These are phyloP conservation scores for Colletotrichum noveboracense DNA, from an alignment of 2,329 filamentous ascomycete genomes.

Conservation along the genomic window DNA sequence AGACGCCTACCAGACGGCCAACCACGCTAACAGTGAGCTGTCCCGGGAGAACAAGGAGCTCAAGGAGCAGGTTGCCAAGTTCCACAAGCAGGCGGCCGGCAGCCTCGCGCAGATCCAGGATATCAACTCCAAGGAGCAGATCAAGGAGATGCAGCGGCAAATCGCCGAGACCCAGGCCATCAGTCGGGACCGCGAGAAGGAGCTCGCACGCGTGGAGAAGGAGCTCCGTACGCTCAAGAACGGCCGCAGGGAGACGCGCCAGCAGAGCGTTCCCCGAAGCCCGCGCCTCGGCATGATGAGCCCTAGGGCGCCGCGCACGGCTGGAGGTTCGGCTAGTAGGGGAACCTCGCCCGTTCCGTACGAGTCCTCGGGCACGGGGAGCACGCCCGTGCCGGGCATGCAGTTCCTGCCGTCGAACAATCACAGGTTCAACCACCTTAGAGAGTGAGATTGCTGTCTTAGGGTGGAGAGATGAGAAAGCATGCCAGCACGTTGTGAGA, in stretches of 20 bases:
- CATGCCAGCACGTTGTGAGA: not conserved
- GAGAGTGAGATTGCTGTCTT: conserved; percentile 34
- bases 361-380: conserved; percentile 35
- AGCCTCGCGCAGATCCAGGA: conserved; percentile 54
- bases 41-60: conserved; percentile 52
- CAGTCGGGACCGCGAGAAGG: conserved; percentile 55
- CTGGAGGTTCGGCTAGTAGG: conserved; percentile 47
- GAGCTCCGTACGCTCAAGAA: conserved; percentile 54
- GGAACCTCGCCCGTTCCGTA: conserved; percentile 54
- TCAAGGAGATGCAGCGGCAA: conserved; percentile 38
- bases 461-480: no score
- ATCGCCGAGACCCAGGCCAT: conserved; percentile 46
- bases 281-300: conserved; percentile 61
- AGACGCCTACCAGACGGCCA: conserved; percentile 64
- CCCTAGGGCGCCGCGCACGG: conserved; percentile 40
- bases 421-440: conserved; percentile 49
- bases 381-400: conserved; percentile 37
- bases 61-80: conserved; percentile 41
- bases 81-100: conserved; percentile 46
- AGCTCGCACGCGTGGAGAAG: conserved; percentile 52
- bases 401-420: conserved; percentile 46
- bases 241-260: conserved; percentile 59
- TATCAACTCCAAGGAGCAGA: conserved; percentile 44
- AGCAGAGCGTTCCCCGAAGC: conserved; percentile 62
- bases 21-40: conserved; percentile 50